Evolutionary conservation across 1,139 yeast species (phyloP).

Genomic region (Pichia sp.): DNA sequence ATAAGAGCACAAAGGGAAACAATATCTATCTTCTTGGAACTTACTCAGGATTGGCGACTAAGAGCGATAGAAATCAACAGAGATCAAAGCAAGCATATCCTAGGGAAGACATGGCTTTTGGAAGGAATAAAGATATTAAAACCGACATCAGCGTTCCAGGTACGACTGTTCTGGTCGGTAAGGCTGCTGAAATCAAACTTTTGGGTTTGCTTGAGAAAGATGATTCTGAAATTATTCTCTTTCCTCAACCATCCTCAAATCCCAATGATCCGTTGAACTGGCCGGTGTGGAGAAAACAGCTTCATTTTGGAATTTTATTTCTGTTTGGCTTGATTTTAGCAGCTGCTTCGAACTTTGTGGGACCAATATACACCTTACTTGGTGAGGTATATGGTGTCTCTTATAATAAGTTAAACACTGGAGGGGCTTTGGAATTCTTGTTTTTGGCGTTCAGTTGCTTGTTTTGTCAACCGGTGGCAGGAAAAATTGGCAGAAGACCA

Average conservation of each 20-base stretch:
- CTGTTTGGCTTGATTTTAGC: conserved; percentile 41
- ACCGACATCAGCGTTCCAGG: conserved; percentile 40
- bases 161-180: conserved; percentile 45
- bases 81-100: too few relatives aligned
- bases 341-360: conserved; percentile 39
- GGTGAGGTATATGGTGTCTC: conserved; percentile 37
- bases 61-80: neutral
- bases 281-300: conserved; percentile 26
- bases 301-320: conserved; percentile 32
- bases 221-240: conserved; percentile 32
- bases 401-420: conserved; percentile 36
- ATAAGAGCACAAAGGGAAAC: neutral
- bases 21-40: too few relatives aligned
- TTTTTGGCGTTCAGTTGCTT: conserved; percentile 46
- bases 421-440: conserved; percentile 41
- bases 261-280: conserved; percentile 38
- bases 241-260: conserved; percentile 37
- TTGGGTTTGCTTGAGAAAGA: conserved; percentile 33
- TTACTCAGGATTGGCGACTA: too few relatives aligned
- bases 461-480: conserved; percentile 46
- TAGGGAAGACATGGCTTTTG: neutral
- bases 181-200: conserved; percentile 29
- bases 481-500: conserved; percentile 40
- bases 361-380: conserved; percentile 41
- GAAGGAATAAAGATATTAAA: neutral